Percentiles rank a stretch among this genome's conserved stretches.
Conservation (phyloP, 1,284 basidiomycete species). For the Trametes pubescens region DNA sequence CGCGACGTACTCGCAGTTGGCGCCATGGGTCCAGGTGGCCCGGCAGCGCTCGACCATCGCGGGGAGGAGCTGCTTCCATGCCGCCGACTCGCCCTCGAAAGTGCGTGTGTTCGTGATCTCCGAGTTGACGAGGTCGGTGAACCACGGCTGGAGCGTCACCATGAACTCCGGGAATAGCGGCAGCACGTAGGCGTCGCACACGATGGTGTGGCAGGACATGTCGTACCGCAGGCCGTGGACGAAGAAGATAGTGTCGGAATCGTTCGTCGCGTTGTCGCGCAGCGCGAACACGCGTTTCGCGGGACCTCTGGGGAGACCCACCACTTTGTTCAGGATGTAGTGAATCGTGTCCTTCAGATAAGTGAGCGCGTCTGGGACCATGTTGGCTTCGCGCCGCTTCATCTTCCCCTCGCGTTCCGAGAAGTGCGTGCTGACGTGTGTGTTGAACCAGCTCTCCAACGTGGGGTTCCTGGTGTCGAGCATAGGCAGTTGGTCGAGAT, state of each 20-base stretch:
- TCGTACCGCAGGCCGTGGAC: conserved; percentile 54
- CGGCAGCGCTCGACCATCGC: conserved; percentile 59
- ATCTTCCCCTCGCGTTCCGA: conserved; percentile 43
- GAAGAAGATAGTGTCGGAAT: conserved; percentile 48
- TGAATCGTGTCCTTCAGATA: conserved; percentile 46
- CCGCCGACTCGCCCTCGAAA: conserved; percentile 41
- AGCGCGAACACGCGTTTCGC: conserved; percentile 43
- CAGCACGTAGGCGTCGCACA: conserved; percentile 54
- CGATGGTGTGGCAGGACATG: conserved; percentile 51
- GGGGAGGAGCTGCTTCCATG: conserved; percentile 58
- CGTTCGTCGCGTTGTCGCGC: conserved; percentile 27
- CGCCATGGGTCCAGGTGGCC: conserved; percentile 53
- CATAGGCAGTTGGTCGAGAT: conserved; percentile 47
- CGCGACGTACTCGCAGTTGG: conserved; percentile 53
- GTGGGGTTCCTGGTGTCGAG: conserved; percentile 31
- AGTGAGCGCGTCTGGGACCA: conserved; percentile 26
- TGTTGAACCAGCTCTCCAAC: conserved; percentile 40
- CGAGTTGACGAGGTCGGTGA: conserved; percentile 17
- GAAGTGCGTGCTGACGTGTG: conserved; percentile 43
- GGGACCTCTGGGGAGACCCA: conserved; percentile 33
- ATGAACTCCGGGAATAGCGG: conserved; percentile 40
- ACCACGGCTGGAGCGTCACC: conserved; percentile 23
- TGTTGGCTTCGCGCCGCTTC: neutral
- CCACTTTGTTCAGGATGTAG: conserved; percentile 40
- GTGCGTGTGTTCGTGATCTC: conserved; percentile 29